Evolutionary conservation across 352 stramenopile genomes (phyloP).

Genomic region (Phytophthora pluvialis): DNA sequence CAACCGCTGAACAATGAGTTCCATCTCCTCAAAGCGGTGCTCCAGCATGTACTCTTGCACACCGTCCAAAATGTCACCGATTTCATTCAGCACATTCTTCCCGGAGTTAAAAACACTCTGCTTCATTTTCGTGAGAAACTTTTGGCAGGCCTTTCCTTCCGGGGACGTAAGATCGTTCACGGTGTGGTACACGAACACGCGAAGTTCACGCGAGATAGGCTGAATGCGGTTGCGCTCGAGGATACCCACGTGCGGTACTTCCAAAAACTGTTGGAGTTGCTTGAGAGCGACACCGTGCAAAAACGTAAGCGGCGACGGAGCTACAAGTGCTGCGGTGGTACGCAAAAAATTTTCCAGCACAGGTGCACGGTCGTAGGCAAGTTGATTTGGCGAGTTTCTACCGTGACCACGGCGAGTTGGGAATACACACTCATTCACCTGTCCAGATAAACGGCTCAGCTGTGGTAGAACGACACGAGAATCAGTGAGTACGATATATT

Average conservation of each 20-base stretch:
- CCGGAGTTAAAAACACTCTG: constrained; percentile 47
- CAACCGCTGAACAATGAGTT: constrained; percentile 62
- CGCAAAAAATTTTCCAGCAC: constrained; percentile 84
- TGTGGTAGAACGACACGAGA: constrained; percentile 23
- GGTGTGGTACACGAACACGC: constrained; percentile 83
- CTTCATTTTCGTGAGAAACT: constrained; percentile 73
- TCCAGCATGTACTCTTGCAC: constrained; percentile 90
- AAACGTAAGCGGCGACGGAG: constrained; percentile 77
- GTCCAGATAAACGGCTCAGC: constrained; percentile 72
- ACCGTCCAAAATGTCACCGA: constrained; percentile 79
- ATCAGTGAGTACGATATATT: not conserved
- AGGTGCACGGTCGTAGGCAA: constrained; percentile 74
- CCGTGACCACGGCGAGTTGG: constrained; percentile 64
- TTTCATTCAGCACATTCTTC: constrained; percentile 73
- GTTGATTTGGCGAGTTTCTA: constrained; percentile 59
- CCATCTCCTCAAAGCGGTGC: constrained; percentile 84
- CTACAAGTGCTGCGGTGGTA: constrained; percentile 71
- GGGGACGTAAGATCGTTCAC: constrained; percentile 79
- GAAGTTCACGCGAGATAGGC: constrained; percentile 74
- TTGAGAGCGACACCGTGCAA: constrained; percentile 76
- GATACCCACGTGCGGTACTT: constrained; percentile 74
- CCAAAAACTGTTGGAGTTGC: constrained; percentile 83
- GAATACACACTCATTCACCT: constrained; percentile 75
- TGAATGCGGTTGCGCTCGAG: constrained; percentile 82
- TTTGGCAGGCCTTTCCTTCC: constrained; percentile 79